Base-by-base conservation (phyloP, 495 filamentous ascomycete species). In the Podospora didyma region DNA sequence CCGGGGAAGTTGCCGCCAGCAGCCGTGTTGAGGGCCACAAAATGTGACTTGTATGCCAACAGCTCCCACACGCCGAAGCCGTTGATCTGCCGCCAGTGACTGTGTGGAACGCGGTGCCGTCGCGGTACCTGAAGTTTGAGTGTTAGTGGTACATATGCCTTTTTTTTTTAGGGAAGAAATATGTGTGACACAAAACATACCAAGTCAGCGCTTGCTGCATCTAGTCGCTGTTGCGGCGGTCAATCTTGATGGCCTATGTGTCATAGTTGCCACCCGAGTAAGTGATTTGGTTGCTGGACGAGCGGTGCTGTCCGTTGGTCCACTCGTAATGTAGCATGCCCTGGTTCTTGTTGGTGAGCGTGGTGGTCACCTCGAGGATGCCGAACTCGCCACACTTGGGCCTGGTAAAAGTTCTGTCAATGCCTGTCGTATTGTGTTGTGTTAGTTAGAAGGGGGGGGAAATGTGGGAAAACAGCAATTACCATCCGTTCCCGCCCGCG, bases 311-410 rank as follows among this genome's bases (percentile, higher is more conserved):
- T 7, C 34, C 14, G 14, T 35, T 35, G 14, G 34, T 14, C 7
- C 14, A 7, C 14, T 35, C 14, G 34, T 7, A 35, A 14, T 35
- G 14, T 35, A 35, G 34, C 14, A 24, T 48, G 12, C 46, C 46
- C 20, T 48, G 20, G 46, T 48, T 48, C 14, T 21, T 14, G 46
- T 20, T 22, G 16, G 11, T 11, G 14, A 20, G 46, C 12, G 14
- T 48, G 20, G 17, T 48, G 14, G 20, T 24, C 4, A 48, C 46
- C 17, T 48, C 46, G 19, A 48, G 14, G 14, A 48, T 48, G 20
- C 23, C 46, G n/a, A 12, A 49, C 46, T 49, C 46, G 22, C 23
- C 22, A 49, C 22, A 49, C 46, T 49, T 24, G 46, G 46, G 46
- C 46, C 46, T 22, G 11, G 22, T 49, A 22, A 16, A 16, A n/a